Conservation (phyloP, 2,329 filamentous ascomycete species). For the Xylariaceae sp. region DNA sequence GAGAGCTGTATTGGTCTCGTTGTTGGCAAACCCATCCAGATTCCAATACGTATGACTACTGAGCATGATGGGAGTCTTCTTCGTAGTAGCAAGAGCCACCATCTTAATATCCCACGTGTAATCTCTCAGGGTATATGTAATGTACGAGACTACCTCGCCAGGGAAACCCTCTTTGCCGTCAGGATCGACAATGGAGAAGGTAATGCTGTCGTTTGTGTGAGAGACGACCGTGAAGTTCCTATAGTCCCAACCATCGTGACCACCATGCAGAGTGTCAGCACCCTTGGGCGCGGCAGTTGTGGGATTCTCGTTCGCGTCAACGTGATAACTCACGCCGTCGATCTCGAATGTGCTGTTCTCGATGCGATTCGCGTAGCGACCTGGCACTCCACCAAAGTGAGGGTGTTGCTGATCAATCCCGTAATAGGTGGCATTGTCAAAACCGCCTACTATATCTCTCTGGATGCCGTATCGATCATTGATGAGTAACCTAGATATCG, state of each 20-base stretch:
- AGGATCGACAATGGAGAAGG: constrained; percentile 75
- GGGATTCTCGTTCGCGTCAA: constrained; percentile 69
- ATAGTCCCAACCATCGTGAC: constrained; percentile 76
- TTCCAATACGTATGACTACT: constrained; percentile 82
- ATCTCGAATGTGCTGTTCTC: constrained; percentile 76
- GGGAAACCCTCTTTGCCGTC: constrained; percentile 81
- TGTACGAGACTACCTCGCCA: constrained; percentile 74
- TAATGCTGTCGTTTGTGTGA: constrained; percentile 71
- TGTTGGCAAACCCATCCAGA: constrained; percentile 78
- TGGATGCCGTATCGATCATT: constrained; percentile 71
- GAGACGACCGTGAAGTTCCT: constrained; percentile 79
- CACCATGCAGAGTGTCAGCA: constrained; percentile 72
- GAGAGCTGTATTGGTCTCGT: constrained; percentile 67
- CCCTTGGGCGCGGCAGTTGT: constrained; percentile 58
- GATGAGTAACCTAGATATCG: constrained; percentile 74
- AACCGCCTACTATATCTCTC: constrained; percentile 76
- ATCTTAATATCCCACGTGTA: constrained; percentile 77
- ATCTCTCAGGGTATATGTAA: constrained; percentile 74
- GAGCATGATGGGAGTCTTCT: constrained; percentile 84
- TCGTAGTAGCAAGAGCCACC: constrained; percentile 71
- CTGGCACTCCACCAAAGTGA: constrained; percentile 76
- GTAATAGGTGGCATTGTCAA: constrained; percentile 79
- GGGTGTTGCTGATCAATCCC: constrained; percentile 67
- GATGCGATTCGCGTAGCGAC: constrained; percentile 82
- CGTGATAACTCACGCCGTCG: constrained; percentile 65